These are phyloP conservation scores for Apophysomyces elegans DNA, from an alignment of 371 early-diverging fungal genomes.

Conservation along the genomic window DNA sequence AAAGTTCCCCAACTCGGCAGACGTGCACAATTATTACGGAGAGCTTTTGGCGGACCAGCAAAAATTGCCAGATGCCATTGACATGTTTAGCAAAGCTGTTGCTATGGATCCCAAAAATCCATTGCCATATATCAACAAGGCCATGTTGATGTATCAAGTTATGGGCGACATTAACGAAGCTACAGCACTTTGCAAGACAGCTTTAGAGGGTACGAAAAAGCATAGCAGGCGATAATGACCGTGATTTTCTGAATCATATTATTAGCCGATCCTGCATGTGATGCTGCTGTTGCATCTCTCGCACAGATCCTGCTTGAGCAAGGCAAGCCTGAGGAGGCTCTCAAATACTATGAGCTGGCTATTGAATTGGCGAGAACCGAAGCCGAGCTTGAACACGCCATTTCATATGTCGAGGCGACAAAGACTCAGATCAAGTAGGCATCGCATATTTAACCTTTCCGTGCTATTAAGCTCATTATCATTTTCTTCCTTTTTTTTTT, in stretches of 20 bases:
- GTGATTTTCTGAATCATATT: background rate
- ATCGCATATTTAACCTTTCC: background rate
- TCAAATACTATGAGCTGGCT: slow-evolving; percentile 83
- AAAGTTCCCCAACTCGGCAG: slow-evolving; percentile 82
- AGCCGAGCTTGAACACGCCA: slow-evolving; percentile 85
- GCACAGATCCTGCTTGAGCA: slow-evolving; percentile 89
- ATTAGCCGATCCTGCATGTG: slow-evolving; percentile 88
- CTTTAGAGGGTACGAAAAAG: slow-evolving; percentile 67
- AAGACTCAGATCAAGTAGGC: slow-evolving; percentile 44
- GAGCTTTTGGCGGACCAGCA: slow-evolving; percentile 92
- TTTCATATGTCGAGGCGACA: slow-evolving; percentile 75
- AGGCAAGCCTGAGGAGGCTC: slow-evolving; percentile 84
- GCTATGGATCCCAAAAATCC: slow-evolving; percentile 76
- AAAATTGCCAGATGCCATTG: slow-evolving; percentile 73
- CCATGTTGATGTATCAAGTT: slow-evolving; percentile 86
- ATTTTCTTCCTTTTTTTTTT: background rate
- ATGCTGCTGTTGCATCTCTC: slow-evolving; percentile 92
- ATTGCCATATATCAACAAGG: slow-evolving; percentile 95
- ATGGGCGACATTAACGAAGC: slow-evolving; percentile 76
- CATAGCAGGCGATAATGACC: background rate
- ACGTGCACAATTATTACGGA: slow-evolving; percentile 96
- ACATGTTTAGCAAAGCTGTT: slow-evolving; percentile 81
- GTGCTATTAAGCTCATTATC: background rate
- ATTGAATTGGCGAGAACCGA: slow-evolving; percentile 88
- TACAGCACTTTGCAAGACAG: slow-evolving; percentile 79